phyloP scores from a whole-genome alignment of 2,329 filamentous ascomycete genomes.

The Trichoderma sp. region DNA sequence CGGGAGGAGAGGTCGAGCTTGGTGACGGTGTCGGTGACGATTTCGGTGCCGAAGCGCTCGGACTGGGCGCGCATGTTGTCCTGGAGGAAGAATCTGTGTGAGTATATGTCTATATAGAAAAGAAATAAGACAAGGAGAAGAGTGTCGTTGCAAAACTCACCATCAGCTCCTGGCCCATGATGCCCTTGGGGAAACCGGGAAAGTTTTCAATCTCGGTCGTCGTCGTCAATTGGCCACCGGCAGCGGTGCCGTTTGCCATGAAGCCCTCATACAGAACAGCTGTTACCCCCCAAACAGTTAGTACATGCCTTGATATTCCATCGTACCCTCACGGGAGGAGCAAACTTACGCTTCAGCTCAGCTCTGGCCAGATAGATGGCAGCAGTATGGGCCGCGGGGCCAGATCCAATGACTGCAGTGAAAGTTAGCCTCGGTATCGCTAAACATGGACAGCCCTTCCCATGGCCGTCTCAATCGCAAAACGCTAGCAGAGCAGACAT shows the following conservation, averaged over 20 bases:
- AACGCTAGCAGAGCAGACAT: slow-evolving; percentile 39
- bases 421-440: neutral
- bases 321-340: neutral
- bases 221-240: slow-evolving; percentile 94
- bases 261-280: slow-evolving; percentile 96
- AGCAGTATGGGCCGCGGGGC: slow-evolving; percentile 94
- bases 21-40: slow-evolving; percentile 88
- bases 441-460: neutral
- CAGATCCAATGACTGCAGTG: slow-evolving; percentile 74
- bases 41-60: slow-evolving; percentile 84
- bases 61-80: slow-evolving; percentile 93
- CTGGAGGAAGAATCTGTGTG: slow-evolving; percentile 33
- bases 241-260: slow-evolving; percentile 93
- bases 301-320: neutral
- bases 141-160: slow-evolving; percentile 38
- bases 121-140: neutral
- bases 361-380: slow-evolving; percentile 94
- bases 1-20: slow-evolving; percentile 79
- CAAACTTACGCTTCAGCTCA: slow-evolving; percentile 72
- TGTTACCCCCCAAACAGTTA: slow-evolving; percentile 26
- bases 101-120: neutral
- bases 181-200: slow-evolving; percentile 86
- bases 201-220: slow-evolving; percentile 99
- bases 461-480: neutral
- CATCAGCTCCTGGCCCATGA: slow-evolving; percentile 88